Percentiles rank a stretch among this genome's conserved stretches.
These are phyloP conservation scores for Scheffersomyces titani DNA, from an alignment of 1,139 yeast species.

Conservation along the genomic window DNA sequence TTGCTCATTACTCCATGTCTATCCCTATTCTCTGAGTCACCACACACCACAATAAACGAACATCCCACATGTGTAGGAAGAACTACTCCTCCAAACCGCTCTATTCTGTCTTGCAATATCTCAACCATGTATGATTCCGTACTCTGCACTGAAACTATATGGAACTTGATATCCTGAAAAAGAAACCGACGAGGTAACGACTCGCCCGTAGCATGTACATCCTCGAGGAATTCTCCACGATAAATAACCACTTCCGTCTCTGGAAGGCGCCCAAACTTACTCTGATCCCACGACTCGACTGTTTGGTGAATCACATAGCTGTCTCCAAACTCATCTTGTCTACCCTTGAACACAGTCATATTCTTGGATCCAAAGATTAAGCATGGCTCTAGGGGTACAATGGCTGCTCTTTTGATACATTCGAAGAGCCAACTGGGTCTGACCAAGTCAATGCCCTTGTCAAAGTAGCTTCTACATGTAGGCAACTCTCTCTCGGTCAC, in stretches of 20 bases:
- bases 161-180: slow-evolving; percentile 24
- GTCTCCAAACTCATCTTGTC: slow-evolving; percentile 55
- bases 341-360: slow-evolving; percentile 8
- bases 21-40: slow-evolving; percentile 6
- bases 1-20: slow-evolving; percentile 5
- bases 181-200: slow-evolving; percentile 20
- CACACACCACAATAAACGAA: slow-evolving; percentile 26
- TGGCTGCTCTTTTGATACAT: slow-evolving; percentile 45
- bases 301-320: slow-evolving; percentile 38
- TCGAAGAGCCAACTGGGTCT: slow-evolving; percentile 74
- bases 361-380: slow-evolving; percentile 43
- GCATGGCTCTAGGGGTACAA: slow-evolving; percentile 61
- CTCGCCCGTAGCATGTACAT: slow-evolving; percentile 11
- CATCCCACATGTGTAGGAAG: slow-evolving; percentile 15
- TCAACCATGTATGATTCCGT: not conserved
- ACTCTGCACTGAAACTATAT: slow-evolving; percentile 14
- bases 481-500: slow-evolving; percentile 22
- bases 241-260: slow-evolving; percentile 8
- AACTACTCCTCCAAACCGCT: slow-evolving; percentile 34
- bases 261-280: slow-evolving; percentile 6
- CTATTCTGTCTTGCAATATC: slow-evolving; percentile 22
- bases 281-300: slow-evolving; percentile 1
- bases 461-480: slow-evolving; percentile 30
- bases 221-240: slow-evolving; percentile 8
- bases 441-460: slow-evolving; percentile 58